phyloP scores from a whole-genome alignment of 169 alveolate genomes.

The Besnoitia besnoiti region DNA sequence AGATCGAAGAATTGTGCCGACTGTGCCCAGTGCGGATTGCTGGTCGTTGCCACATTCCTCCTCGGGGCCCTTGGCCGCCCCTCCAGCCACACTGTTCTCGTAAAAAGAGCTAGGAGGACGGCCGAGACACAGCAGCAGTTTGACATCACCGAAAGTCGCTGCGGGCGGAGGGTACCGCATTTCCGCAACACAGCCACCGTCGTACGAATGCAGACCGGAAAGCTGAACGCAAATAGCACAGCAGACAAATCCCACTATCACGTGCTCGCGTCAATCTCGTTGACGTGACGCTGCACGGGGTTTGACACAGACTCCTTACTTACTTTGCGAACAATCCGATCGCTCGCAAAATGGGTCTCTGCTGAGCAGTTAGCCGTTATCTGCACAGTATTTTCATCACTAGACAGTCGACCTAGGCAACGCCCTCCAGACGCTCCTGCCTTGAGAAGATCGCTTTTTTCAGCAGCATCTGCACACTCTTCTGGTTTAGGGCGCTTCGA shows the following conservation, averaged over 20 bases:
- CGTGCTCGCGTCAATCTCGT: too few relatives aligned
- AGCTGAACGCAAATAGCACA: slow-evolving; percentile 35
- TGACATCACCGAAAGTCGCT: slow-evolving; percentile 37
- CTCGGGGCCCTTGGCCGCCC: neutral
- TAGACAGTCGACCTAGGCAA: neutral
- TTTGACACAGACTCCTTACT: neutral
- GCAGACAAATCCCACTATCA: neutral
- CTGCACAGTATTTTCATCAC: neutral
- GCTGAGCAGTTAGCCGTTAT: neutral
- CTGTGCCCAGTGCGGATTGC: neutral
- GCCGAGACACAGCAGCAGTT: slow-evolving; percentile 61
- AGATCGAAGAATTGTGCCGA: slow-evolving; percentile 58
- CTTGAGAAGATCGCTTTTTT: neutral
- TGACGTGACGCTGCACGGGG: too few relatives aligned
- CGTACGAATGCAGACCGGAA: slow-evolving; percentile 62
- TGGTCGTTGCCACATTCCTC: neutral
- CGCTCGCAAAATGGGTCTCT: slow-evolving; percentile 57
- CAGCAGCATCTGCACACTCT: neutral
- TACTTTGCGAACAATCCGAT: slow-evolving; percentile 63
- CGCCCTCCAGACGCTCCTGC: neutral
- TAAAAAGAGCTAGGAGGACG: slow-evolving; percentile 39
- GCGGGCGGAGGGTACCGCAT: slow-evolving; percentile 60
- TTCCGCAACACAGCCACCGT: slow-evolving; percentile 65
- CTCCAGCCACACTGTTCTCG: neutral
- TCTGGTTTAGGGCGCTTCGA: neutral